phyloP scores from a whole-genome alignment of 2,329 filamentous ascomycete genomes.

The Colletotrichum horii region DNA sequence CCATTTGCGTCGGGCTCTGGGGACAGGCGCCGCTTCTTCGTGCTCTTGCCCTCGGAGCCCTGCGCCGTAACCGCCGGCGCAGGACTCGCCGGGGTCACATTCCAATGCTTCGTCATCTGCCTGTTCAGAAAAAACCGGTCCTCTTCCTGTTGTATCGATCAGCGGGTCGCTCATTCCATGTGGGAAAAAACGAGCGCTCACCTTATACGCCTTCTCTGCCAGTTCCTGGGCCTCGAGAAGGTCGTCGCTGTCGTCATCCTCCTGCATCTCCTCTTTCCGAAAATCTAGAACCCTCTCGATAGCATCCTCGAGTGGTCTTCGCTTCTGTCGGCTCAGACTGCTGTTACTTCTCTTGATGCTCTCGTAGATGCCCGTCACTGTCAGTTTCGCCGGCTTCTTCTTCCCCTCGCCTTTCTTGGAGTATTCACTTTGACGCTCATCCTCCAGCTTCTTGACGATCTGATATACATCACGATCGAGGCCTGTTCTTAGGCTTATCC shows the following conservation, averaged over 20 bases:
- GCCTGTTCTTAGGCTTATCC: constrained; percentile 52
- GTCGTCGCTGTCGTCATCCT: constrained; percentile 59
- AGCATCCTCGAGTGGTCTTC: constrained; percentile 80
- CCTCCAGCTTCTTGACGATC: constrained; percentile 77
- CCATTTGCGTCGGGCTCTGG: constrained; percentile 21
- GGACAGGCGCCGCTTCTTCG: constrained; percentile 26
- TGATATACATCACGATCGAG: constrained; percentile 79
- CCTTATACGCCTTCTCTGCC: constrained; percentile 25
- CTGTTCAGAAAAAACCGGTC: constrained; percentile 45
- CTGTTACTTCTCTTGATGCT: constrained; percentile 87
- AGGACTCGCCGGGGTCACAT: constrained; percentile 19
- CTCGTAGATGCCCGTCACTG: constrained; percentile 67
- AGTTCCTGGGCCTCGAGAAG: constrained; percentile 42
- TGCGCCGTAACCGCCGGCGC: constrained; percentile 8
- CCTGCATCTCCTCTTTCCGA: constrained; percentile 67
- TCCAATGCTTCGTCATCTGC: constrained; percentile 48
- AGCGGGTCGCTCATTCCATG: background rate
- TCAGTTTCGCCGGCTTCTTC: constrained; percentile 43
- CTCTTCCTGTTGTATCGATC: constrained; percentile 26
- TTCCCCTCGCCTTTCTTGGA: constrained; percentile 56
- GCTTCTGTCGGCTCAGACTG: constrained; percentile 81
- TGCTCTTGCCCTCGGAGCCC: constrained; percentile 22
- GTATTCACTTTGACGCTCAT: constrained; percentile 58
- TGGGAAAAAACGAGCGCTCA: background rate
- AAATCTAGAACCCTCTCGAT: constrained; percentile 83